These are phyloP conservation scores for Penicillium verhagenii DNA, from an alignment of 495 filamentous ascomycete genomes.

Conservation along the genomic window DNA sequence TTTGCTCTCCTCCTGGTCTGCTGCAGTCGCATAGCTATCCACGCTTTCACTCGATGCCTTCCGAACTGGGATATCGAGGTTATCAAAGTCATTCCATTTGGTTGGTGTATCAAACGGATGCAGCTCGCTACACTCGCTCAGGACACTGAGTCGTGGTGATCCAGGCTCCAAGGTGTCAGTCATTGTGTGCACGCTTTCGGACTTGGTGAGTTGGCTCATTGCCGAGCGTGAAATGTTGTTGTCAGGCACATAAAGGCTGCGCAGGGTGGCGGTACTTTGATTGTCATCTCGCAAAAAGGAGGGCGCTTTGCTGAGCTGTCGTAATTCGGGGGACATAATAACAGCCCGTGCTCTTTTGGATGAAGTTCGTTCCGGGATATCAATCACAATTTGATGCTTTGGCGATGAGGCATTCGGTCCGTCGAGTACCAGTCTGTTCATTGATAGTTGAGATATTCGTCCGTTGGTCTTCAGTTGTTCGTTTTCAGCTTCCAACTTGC, in stretches of 20 bases:
- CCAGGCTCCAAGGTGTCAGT: conserved; percentile 29
- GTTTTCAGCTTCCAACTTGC: conserved; percentile 66
- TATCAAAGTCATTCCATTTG: conserved; percentile 25
- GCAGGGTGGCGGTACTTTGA: conserved; percentile 61
- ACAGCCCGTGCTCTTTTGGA: conserved; percentile 27
- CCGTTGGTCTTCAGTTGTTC: conserved; percentile 47
- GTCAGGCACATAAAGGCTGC: conserved; percentile 58
- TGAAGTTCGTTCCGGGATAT: conserved; percentile 43
- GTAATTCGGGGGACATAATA: conserved; percentile 20
- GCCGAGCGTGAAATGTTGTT: conserved; percentile 38
- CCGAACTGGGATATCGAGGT: conserved; percentile 35
- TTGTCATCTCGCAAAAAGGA: conserved; percentile 65
- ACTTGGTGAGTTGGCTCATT: conserved; percentile 34
- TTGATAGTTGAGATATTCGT: conserved; percentile 25
- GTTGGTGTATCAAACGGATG: conserved; percentile 54
- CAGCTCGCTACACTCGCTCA: conserved; percentile 78
- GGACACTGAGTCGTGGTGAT: conserved; percentile 69
- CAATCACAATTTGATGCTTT: conserved; percentile 25
- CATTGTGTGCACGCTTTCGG: conserved; percentile 39
- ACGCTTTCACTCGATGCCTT: conserved; percentile 16
- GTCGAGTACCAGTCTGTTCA: conserved; percentile 21
- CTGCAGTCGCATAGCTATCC: conserved; percentile 16
- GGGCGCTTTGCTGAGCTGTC: conserved; percentile 52
- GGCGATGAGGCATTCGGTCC: conserved; percentile 19
- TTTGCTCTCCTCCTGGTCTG: conserved; percentile 17